Percentiles rank a stretch among this genome's conserved stretches.
Conservation (phyloP, 2,329 filamentous ascomycete species). For the Colletotrichum orbiculare region DNA sequence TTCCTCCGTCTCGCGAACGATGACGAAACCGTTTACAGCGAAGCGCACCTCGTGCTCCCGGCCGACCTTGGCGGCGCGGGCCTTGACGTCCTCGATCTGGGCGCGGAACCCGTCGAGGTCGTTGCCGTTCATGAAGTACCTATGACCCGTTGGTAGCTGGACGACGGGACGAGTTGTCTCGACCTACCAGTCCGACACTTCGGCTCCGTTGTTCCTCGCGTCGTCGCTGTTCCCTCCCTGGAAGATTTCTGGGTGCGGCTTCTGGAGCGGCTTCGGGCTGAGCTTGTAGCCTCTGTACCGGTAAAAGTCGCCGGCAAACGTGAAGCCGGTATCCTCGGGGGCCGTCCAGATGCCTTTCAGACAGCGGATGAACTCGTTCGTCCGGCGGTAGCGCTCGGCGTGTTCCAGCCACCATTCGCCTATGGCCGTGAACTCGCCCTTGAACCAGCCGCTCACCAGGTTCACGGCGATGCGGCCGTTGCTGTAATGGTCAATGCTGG, state of each 20-base stretch:
- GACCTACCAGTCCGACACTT: constrained; percentile 54
- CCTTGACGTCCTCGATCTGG: constrained; percentile 61
- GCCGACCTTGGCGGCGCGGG: constrained; percentile 55
- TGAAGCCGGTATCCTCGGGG: constrained; percentile 55
- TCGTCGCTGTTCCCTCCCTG: constrained; percentile 64
- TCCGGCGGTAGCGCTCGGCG: constrained; percentile 61
- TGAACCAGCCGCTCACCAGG: constrained; percentile 65
- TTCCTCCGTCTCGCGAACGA: constrained; percentile 59
- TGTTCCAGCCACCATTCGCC: constrained; percentile 67
- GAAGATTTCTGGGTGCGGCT: constrained; percentile 63
- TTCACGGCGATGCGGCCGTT: constrained; percentile 64
- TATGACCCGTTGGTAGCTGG: too few relatives aligned
- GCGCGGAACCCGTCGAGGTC: constrained; percentile 62
- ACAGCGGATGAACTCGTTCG: constrained; percentile 61
- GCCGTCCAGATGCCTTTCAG: constrained; percentile 63
- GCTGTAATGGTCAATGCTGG: constrained; percentile 62
- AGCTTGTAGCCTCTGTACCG: constrained; percentile 62
- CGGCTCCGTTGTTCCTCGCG: constrained; percentile 59
- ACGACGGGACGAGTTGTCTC: too few relatives aligned
- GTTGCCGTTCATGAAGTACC: constrained; percentile 68
- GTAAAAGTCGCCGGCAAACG: constrained; percentile 62
- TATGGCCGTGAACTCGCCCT: constrained; percentile 61
- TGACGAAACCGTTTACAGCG: constrained; percentile 61
- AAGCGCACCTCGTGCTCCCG: constrained; percentile 57
- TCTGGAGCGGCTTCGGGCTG: constrained; percentile 60